Evolutionary conservation across 2,329 filamentous ascomycete species (phyloP).

Genomic region (Triangularia setosa): DNA sequence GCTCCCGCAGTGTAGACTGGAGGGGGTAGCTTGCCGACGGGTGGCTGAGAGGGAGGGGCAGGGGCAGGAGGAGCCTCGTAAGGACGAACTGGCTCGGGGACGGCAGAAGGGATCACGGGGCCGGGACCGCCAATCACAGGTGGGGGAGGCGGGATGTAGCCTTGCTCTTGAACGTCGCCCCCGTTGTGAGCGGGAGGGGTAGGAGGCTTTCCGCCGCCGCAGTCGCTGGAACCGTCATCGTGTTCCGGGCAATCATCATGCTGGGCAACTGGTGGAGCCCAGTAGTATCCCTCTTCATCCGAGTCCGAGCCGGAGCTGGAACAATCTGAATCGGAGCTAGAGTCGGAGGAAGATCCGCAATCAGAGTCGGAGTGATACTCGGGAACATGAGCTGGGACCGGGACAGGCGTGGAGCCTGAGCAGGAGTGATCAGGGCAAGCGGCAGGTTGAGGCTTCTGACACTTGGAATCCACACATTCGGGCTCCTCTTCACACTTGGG

Average conservation of each 20-base stretch:
- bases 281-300: background rate
- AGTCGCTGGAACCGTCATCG: background rate
- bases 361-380: background rate
- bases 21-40: background rate
- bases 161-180: background rate
- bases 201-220: background rate
- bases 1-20: background rate
- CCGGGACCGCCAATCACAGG: background rate
- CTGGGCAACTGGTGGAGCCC: background rate
- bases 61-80: background rate
- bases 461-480: too few species aligned
- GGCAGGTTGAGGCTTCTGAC: background rate
- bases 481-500: too few species aligned
- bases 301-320: background rate
- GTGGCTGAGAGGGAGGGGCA: background rate
- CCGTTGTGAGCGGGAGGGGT: background rate
- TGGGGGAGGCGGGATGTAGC: background rate
- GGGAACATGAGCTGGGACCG: background rate
- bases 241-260: background rate
- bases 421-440: background rate
- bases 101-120: background rate
- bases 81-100: background rate
- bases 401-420: background rate
- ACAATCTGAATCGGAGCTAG: background rate
- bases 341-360: background rate